Evolutionary conservation across 2,329 filamentous ascomycete genomes (phyloP), one percentile per base, ranked within the genome.

Genomic region (Neonectria neomacrospora): DNA sequence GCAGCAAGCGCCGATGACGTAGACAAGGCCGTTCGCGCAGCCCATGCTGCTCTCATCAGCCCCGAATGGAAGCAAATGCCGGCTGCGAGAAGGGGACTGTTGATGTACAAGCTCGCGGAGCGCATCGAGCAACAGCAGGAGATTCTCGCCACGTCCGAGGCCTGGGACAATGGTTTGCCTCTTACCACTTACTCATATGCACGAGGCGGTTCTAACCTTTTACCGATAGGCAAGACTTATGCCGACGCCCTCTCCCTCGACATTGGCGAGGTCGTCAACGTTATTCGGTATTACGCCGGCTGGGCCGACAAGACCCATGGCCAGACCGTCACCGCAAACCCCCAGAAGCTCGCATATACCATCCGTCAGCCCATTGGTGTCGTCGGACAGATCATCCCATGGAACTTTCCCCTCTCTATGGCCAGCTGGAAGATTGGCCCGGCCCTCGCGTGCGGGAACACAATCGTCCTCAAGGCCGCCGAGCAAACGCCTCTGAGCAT

Each of bases 251-350:
- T 72, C 1, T 79, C 90, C 20, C 83, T 82, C 51, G 91, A 94
- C 75, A 76, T 94, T n/a, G 69, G 74, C 16, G 80, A 83, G 61
- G 76, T 81, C 18, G 65, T 79, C 54, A 77, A 71, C 58, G 67
- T 67, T 5, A 59, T 74, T 39, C 67, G 73, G 7, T 77, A 77
- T 67, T 77, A 77, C 75, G 92, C 86, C 71, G 93, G 93, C 62
- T 96, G 90, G 89, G 91, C 92, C 69, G 92, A 96, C 83, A 96
- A 96, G 87, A 89, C 94, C 68, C 85, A 88, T 77, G 92, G 92
- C 77, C 91, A 93, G 83, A 91, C 92, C 58, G 89, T 94, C 68
- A 90, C 94, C 70, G 90, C 91, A 67, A 83, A 86, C 74, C 85
- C 86, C 57, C 88, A 91, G 67, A 92, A 89, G 77, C 92, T 95